Evolutionary conservation across 2,329 filamentous ascomycete genomes (phyloP).

Genomic region (Xylariaceae sp.): DNA sequence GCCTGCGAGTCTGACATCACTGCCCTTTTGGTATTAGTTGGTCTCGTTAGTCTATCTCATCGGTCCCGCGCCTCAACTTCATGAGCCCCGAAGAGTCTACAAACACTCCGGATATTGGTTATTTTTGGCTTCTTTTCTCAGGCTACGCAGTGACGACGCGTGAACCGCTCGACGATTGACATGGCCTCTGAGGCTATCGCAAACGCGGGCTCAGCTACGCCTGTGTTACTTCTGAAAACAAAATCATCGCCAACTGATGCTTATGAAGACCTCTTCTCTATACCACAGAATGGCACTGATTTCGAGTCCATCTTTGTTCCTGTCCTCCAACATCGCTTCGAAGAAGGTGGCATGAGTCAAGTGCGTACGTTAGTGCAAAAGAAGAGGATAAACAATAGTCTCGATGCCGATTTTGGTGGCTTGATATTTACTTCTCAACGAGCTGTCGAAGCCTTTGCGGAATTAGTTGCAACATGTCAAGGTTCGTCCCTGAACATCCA

Average conservation of each 20-base stretch:
- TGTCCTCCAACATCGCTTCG: constrained; percentile 70
- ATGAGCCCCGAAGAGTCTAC: too few species aligned
- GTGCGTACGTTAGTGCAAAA: constrained; percentile 50
- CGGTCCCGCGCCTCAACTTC: too few species aligned
- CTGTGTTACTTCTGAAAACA: constrained; percentile 75
- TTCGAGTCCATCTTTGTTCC: constrained; percentile 72
- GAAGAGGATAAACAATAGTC: constrained; percentile 39
- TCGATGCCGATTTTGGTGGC: constrained; percentile 60
- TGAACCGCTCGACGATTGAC: too few species aligned
- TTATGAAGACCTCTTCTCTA: constrained; percentile 67
- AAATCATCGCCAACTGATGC: constrained; percentile 68
- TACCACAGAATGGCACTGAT: constrained; percentile 35
- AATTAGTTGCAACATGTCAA: constrained; percentile 56
- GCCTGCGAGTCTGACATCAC: constrained; percentile 14
- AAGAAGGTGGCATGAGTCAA: constrained; percentile 54
- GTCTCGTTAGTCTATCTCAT: neutral
- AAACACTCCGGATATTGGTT: too few species aligned
- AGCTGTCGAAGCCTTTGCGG: constrained; percentile 74
- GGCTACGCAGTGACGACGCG: too few species aligned
- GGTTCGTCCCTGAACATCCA: constrained; percentile 23
- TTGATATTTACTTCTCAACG: constrained; percentile 82
- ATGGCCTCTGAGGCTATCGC: constrained; percentile 17
- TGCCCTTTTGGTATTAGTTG: neutral
- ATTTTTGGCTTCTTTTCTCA: too few species aligned
- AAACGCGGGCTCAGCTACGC: constrained; percentile 33